phyloP scores from a whole-genome alignment of 2,329 filamentous ascomycete species.

The Triangularia verruculosa region DNA sequence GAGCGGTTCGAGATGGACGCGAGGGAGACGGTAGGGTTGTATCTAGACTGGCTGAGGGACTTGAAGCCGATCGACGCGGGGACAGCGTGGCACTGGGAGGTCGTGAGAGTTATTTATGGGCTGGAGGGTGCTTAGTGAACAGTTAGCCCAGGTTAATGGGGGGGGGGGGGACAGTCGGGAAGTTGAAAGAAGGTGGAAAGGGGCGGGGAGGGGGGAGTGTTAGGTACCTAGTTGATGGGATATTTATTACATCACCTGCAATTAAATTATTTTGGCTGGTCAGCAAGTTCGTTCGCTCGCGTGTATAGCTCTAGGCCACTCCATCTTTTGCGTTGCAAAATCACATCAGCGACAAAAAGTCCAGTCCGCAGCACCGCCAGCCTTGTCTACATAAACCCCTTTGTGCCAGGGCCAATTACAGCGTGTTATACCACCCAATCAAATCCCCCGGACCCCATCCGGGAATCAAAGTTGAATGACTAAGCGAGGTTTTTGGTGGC shows the following conservation, averaged over 20 bases:
- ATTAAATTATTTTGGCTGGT: not conserved
- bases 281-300: no score
- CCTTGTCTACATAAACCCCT: not conserved
- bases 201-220: not conserved
- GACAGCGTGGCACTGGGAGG: slow-evolving; percentile 54
- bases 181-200: not conserved
- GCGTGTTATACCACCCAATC: not conserved
- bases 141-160: not conserved
- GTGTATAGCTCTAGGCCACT: no score
- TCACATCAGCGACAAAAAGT: not conserved
- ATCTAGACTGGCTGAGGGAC: slow-evolving; percentile 59
- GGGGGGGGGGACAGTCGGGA: not conserved
- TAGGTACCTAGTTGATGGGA: not conserved
- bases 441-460: not conserved
- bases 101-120: slow-evolving; percentile 47
- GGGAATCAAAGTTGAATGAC: not conserved
- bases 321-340: not conserved
- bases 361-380: no score
- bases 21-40: slow-evolving; percentile 48
- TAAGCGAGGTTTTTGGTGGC: no score
- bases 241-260: not conserved
- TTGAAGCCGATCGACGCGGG: slow-evolving; percentile 52
- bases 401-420: not conserved
- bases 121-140: slow-evolving; percentile 31
- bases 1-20: slow-evolving; percentile 49